Evolutionary conservation across 2,329 filamentous ascomycete genomes (phyloP), one percentile per base, ranked within the genome.

Genomic region (Teratosphaeria viscida): DNA sequence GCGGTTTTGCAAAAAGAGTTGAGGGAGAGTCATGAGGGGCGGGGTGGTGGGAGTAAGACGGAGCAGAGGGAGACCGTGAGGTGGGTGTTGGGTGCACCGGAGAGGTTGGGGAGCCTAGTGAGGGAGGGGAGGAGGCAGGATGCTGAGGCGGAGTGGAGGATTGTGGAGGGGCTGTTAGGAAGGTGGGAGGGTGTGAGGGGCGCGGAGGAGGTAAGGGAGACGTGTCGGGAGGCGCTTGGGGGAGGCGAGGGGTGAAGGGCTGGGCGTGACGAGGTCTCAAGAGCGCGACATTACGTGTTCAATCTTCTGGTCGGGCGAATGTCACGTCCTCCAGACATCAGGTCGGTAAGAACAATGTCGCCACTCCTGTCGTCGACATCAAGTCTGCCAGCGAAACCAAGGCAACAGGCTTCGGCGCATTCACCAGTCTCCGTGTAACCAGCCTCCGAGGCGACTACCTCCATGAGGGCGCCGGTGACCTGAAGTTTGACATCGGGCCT

Each of bases 31-130:
- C 32, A 54, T 43, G 55, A 27, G 8, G 54, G 32, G 43, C n/a
- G 5, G 19, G 57, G 27, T 14, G 23, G 14, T 34, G 56, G 34
- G 29, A 27, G 19, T 19, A 27, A 19, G 27, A 34, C 29, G 56
- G 11, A 52, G 75, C 74, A 3, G 73, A 10, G 29, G 32, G 6
- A 65, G 68, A 78, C 86, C 6, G 87, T 87, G 4, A 75, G 75
- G 59, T 84, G 85, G 75, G 84, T 85, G 6, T 71, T 90, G 6
- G 81, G 78, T 5, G 81, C 82, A 3, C 86, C 87, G 49, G 79
- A 78, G 37, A 78, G 82, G 65, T 69, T 92, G 62, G 78, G 81
- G 61, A 70, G 69, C 37, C 74, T 91, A 61, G 77, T 88, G 14
- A 75, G 73, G 8, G 79, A 84, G 56, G 88, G 86, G 32, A 82